A percentile compares a stretch with the other conserved stretches of the same genome.
These are phyloP conservation scores for Komagataella phaffii DNA, from an alignment of 805 yeast genomes.

Conservation along the genomic window DNA sequence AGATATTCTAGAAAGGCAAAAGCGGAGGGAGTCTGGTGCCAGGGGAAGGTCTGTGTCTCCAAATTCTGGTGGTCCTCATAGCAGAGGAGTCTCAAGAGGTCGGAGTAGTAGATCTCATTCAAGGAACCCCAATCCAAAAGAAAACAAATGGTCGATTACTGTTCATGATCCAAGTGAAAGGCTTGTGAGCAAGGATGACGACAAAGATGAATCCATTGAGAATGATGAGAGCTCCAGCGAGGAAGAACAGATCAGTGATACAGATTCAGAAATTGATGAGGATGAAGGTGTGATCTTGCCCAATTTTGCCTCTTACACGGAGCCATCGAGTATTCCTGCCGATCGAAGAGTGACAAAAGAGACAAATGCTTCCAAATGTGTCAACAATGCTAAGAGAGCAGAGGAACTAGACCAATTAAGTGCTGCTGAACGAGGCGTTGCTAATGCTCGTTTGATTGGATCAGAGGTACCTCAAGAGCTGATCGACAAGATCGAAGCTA, in stretches of 20 bases:
- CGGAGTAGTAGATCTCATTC: constrained; percentile 10
- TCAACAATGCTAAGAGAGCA: constrained; percentile 32
- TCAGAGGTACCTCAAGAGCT: constrained; percentile 18
- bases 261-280: constrained; percentile 45
- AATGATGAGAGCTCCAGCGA: constrained; percentile 23
- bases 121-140: constrained; percentile 2
- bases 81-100: constrained; percentile 5
- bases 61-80: background rate
- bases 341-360: constrained; percentile 8
- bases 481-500: constrained; percentile 13
- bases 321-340: constrained; percentile 7
- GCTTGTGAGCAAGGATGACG: constrained; percentile 15
- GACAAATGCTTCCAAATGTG: constrained; percentile 11
- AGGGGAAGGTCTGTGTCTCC: constrained; percentile 9
- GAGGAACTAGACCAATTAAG: constrained; percentile 40
- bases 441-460: constrained; percentile 34
- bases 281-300: constrained; percentile 52
- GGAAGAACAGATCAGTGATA: constrained; percentile 49
- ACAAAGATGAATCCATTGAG: constrained; percentile 5
- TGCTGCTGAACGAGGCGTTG: constrained; percentile 45
- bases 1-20: constrained; percentile 16
- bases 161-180: constrained; percentile 68
- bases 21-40: constrained; percentile 4
- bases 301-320: constrained; percentile 28
- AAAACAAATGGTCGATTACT: constrained; percentile 46